These are phyloP conservation scores for Penicillium sp. DNA, from an alignment of 2,329 filamentous ascomycete genomes.

Conservation along the genomic window DNA sequence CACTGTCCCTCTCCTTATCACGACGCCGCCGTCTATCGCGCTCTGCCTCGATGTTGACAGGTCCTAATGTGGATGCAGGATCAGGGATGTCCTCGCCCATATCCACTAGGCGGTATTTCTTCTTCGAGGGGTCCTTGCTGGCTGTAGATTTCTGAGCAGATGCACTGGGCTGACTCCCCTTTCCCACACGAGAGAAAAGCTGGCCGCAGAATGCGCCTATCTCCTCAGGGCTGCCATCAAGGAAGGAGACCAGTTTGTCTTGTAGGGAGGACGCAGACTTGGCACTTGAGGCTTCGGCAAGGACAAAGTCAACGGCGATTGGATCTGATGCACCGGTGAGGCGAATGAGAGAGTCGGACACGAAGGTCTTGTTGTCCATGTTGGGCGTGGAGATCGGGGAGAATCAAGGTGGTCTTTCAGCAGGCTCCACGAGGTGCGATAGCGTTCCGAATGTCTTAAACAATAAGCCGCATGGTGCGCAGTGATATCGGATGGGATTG, in stretches of 20 bases:
- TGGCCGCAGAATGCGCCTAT: constrained; percentile 54
- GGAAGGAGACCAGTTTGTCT: constrained; percentile 57
- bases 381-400: constrained; percentile 12
- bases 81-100: constrained; percentile 54
- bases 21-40: constrained; percentile 37
- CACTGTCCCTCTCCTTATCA: constrained; percentile 26
- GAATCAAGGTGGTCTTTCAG: constrained; percentile 2
- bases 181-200: constrained; percentile 44
- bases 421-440: background rate
- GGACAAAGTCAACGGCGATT: constrained; percentile 61
- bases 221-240: constrained; percentile 54
- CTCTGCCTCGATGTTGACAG: constrained; percentile 43
- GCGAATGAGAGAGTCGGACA: constrained; percentile 57
- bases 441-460: constrained; percentile 9
- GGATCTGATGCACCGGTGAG: constrained; percentile 60
- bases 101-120: constrained; percentile 58
- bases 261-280: constrained; percentile 53
- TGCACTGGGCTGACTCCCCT: constrained; percentile 24
- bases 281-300: constrained; percentile 56
- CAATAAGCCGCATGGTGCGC: background rate
- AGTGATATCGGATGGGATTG: background rate
- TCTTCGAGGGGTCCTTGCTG: constrained; percentile 44
- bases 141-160: constrained; percentile 18
- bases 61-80: constrained; percentile 36
- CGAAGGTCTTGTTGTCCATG: constrained; percentile 48